phyloP scores from a whole-genome alignment of 2,329 filamentous ascomycete genomes.

The Penicillium sp. region DNA sequence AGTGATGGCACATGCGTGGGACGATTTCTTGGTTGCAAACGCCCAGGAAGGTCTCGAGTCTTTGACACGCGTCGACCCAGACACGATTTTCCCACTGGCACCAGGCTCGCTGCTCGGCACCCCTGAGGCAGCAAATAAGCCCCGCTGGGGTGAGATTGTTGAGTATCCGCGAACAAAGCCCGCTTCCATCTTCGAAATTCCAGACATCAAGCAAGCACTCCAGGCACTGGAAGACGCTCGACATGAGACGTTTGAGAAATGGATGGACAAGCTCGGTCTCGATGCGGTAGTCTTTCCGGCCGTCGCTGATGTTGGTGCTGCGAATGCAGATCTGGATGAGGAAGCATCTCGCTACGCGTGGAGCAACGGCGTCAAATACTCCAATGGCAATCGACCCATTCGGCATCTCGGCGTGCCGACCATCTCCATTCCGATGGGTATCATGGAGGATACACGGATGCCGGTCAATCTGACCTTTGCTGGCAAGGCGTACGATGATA shows the following conservation, averaged over 20 bases:
- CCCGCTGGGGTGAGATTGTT: constrained; percentile 29
- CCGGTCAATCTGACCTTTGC: constrained; percentile 55
- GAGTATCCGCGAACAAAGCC: constrained; percentile 26
- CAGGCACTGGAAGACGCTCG: constrained; percentile 50
- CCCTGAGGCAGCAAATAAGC: constrained; percentile 24
- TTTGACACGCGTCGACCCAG: constrained; percentile 42
- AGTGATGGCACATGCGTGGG: constrained; percentile 54
- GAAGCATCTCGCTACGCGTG: constrained; percentile 39
- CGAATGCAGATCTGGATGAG: constrained; percentile 46
- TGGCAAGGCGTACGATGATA: constrained; percentile 50
- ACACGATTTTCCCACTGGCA: constrained; percentile 38
- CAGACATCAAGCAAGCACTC: constrained; percentile 43
- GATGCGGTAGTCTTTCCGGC: constrained; percentile 53
- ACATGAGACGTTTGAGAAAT: constrained; percentile 52
- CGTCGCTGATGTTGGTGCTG: constrained; percentile 50
- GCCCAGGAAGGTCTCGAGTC: constrained; percentile 39
- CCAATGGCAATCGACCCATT: constrained; percentile 54
- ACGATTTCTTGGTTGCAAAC: constrained; percentile 50
- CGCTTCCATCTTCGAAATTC: constrained; percentile 42
- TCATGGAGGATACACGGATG: constrained; percentile 48
- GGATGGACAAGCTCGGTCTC: constrained; percentile 45
- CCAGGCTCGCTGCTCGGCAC: constrained; percentile 25
- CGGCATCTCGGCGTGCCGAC: constrained; percentile 56
- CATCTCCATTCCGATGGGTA: constrained; percentile 54
- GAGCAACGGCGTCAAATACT: constrained; percentile 54